A percentile compares a stretch with the other conserved stretches of the same genome.
phyloP scores from a whole-genome alignment of 805 yeast species.

The Starmera amethionina region DNA sequence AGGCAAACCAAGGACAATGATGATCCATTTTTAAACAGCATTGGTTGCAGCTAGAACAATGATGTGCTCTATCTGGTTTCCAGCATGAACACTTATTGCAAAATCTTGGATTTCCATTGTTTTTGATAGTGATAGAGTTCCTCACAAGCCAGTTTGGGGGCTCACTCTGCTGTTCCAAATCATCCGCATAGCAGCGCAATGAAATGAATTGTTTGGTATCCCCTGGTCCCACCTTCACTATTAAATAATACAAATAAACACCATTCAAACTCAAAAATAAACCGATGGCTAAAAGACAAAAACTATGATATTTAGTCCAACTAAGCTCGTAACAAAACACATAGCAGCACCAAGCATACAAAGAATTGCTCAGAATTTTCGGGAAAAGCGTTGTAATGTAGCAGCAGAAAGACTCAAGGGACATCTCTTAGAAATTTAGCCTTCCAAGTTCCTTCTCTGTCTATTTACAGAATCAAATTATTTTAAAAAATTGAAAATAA shows the following conservation, averaged over 20 bases:
- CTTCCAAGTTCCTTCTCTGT: no score
- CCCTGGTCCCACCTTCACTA: constrained; percentile 51
- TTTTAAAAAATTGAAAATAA: no score
- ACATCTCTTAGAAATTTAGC: no score
- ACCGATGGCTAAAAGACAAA: constrained; percentile 3
- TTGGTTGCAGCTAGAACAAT: constrained; percentile 60
- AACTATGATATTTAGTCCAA: constrained; percentile 5
- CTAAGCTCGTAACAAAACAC: constrained; percentile 24
- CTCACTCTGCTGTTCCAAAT: constrained; percentile 19
- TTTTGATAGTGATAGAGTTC: constrained; percentile 35
- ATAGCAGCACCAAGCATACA: constrained; percentile 39
- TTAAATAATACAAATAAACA: constrained; percentile 34
- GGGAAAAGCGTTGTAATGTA: constrained; percentile 36
- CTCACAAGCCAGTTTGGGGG: constrained; percentile 34
- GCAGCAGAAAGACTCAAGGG: constrained; percentile 22
- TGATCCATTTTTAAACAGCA: constrained; percentile 89
- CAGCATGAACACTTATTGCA: constrained; percentile 63
- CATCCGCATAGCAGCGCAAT: constrained; percentile 21
- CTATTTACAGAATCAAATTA: no score
- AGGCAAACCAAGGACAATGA: constrained; percentile 91
- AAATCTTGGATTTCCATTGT: constrained; percentile 56
- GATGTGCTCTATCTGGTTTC: constrained; percentile 85
- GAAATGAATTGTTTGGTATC: constrained; percentile 50
- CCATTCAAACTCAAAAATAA: constrained; percentile 17
- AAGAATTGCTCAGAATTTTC: constrained; percentile 30